These are phyloP conservation scores for Aureobasidium namibiae DNA, from an alignment of 2,329 filamentous ascomycete species.

Conservation along the genomic window DNA sequence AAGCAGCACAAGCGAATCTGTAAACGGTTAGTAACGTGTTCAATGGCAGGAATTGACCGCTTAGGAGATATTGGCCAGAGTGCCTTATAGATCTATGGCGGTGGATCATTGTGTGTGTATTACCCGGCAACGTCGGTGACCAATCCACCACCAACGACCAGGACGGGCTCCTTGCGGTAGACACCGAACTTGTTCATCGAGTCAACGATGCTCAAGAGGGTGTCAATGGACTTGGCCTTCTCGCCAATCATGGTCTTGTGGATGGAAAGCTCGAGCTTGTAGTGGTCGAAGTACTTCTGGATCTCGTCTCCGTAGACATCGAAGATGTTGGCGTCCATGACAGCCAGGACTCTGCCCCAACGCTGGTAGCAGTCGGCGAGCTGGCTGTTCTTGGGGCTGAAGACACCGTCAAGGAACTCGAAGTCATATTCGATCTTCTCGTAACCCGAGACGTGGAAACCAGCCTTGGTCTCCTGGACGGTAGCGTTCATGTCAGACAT, in stretches of 20 bases:
- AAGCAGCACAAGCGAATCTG: slow-evolving; percentile 62
- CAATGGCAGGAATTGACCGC: slow-evolving; percentile 17
- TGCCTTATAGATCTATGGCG: slow-evolving; percentile 40
- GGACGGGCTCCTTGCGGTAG: slow-evolving; percentile 58
- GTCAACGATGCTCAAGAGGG: slow-evolving; percentile 60
- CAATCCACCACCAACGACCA: slow-evolving; percentile 59
- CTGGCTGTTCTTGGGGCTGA: slow-evolving; percentile 51
- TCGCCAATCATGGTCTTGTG: slow-evolving; percentile 69
- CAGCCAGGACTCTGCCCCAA: slow-evolving; percentile 58
- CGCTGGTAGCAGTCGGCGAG: slow-evolving; percentile 57
- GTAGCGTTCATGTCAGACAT: slow-evolving; percentile 66
- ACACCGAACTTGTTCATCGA: slow-evolving; percentile 68
- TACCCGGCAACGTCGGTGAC: slow-evolving; percentile 69
- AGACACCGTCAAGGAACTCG: slow-evolving; percentile 62
- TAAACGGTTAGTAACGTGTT: slow-evolving; percentile 19
- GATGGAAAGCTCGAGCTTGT: slow-evolving; percentile 54
- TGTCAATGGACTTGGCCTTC: slow-evolving; percentile 66
- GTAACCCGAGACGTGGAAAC: slow-evolving; percentile 64
- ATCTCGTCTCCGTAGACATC: slow-evolving; percentile 59
- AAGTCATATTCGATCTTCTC: slow-evolving; percentile 73
- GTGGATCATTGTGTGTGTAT: slow-evolving; percentile 28
- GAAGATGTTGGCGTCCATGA: slow-evolving; percentile 65
- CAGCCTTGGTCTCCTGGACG: slow-evolving; percentile 52
- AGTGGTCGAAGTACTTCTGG: slow-evolving; percentile 58
- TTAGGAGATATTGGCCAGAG: slow-evolving; percentile 37